Conservation (phyloP, 2,329 filamentous ascomycete species). For the Emmonsiellopsis sp. region DNA sequence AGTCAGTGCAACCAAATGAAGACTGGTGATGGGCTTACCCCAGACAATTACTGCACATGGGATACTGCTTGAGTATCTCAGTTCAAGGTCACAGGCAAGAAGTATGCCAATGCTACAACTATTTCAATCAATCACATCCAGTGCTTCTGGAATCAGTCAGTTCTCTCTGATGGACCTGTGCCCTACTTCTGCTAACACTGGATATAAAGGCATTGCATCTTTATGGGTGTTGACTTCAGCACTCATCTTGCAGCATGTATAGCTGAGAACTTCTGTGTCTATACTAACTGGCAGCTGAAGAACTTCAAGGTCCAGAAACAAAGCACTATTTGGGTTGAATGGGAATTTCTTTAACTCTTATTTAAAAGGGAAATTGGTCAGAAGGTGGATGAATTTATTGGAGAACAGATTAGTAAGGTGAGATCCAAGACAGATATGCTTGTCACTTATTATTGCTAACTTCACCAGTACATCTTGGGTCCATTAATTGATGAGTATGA, state of each 20-base stretch:
- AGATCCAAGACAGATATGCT: too few relatives aligned
- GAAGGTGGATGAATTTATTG: constrained; percentile 6
- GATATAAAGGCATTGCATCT: background rate
- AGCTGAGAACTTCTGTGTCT: constrained; percentile 1
- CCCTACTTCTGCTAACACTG: background rate
- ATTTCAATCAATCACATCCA: constrained; percentile 2
- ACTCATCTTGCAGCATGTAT: constrained; percentile 1
- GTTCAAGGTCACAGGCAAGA: background rate
- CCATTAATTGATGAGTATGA: background rate
- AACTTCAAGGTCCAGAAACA: background rate
- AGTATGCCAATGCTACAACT: constrained; percentile 5
- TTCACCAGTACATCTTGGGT: too few relatives aligned
- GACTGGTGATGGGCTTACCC: background rate
- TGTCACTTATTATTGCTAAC: too few relatives aligned
- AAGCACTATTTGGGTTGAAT: constrained; percentile 1
- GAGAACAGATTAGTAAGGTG: constrained; percentile 2
- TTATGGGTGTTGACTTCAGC: background rate
- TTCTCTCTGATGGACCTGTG: background rate
- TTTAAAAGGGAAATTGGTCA: constrained; percentile 3
- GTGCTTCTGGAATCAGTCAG: constrained; percentile 2
- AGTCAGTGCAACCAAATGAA: background rate
- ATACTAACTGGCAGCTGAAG: background rate
- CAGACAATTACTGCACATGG: background rate
- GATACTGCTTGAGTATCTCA: background rate
- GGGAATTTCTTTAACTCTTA: constrained; percentile 3